Evolutionary conservation across 345 rosid genomes (phyloP), one percentile per base, ranked within the genome.

Genomic region (Acer yangbiense): DNA sequence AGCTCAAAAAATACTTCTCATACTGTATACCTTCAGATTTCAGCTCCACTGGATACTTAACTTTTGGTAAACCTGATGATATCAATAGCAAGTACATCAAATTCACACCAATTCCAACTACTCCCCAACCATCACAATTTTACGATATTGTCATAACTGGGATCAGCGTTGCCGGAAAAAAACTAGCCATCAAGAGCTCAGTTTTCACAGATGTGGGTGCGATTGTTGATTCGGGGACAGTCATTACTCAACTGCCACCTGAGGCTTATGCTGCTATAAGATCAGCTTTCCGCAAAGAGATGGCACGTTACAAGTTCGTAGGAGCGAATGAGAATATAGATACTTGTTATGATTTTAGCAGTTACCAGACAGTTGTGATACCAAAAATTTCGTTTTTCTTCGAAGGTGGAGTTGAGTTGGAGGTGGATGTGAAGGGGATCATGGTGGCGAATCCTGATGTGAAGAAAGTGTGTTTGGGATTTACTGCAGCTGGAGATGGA

Each of bases 221-320:
- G 0, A 29, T 82, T 27, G 78, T 84, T 6, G 89, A 84, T 50
- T 82, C 86, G 0, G 86, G 87, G 41, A 78, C 83, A 2, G 79
- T 78, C 29, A 80, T 85, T 50, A 78, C 86, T 21, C 79, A 81
- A 9, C 18, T 85, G 69, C 84, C 80, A 6, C 84, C 83, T 10
- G 75, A 79, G 2, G 86, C 79, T 0, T 82, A 82, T 69, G 17
- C 64, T 0, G 70, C 77, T 32, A 67, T 80, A 13, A 44, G 70
- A 17, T 12, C 80, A 0, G 76, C 73, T 1, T 73, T 86, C 67
- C 11, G 39, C 71, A n/a, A 79, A 48, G 9, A 13, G 2, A 79
- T 83, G 88, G 18, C 71, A 1, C 20, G 71, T n/a, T 81, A 86
- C 57, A 81, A 83, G 0, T n/a, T 35, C 6, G 39, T 35, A 0